A percentile compares a stretch with the other conserved stretches of the same genome.
These are phyloP conservation scores for Ambispora gerdemannii DNA, from an alignment of 192 early-diverging fungal genomes.

Conservation along the genomic window DNA sequence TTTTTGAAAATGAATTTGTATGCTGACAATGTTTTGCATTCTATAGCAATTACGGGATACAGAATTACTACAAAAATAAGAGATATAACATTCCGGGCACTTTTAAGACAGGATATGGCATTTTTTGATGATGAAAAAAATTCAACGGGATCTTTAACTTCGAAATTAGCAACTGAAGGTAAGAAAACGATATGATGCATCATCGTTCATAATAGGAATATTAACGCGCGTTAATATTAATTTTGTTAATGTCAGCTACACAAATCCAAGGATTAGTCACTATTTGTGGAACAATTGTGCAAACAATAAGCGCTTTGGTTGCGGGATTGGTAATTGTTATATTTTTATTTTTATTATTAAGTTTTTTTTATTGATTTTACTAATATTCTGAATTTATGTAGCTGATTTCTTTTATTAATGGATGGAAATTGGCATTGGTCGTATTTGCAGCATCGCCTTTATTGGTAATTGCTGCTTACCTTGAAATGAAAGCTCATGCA, in stretches of 20 bases:
- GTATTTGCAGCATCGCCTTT: constrained; percentile 15
- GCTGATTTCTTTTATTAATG: constrained; percentile 22
- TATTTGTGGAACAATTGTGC: constrained; percentile 20
- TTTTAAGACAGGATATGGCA: constrained; percentile 80
- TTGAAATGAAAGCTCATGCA: constrained; percentile 43
- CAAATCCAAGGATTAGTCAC: constrained; percentile 19
- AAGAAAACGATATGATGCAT: too few species aligned
- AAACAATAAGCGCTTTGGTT: not conserved
- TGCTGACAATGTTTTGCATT: constrained; percentile 25
- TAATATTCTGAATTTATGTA: too few species aligned
- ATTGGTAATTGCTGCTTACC: constrained; percentile 41
- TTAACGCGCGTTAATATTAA: too few species aligned
- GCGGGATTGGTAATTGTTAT: constrained; percentile 17
- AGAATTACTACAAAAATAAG: constrained; percentile 57
- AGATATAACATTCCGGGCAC: constrained; percentile 59
- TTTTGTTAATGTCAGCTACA: constrained; percentile 40
- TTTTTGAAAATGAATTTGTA: constrained; percentile 13
- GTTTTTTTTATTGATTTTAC: too few species aligned
- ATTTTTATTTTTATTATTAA: not conserved
- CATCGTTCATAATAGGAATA: too few species aligned
- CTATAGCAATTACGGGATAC: constrained; percentile 29
- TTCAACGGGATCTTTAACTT: constrained; percentile 78
- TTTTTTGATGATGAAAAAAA: constrained; percentile 83
- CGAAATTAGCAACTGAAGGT: constrained; percentile 79
- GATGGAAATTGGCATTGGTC: constrained; percentile 28